phyloP scores from a whole-genome alignment of 2,329 filamentous ascomycete genomes.

The Ophiosphaerella herpotricha region DNA sequence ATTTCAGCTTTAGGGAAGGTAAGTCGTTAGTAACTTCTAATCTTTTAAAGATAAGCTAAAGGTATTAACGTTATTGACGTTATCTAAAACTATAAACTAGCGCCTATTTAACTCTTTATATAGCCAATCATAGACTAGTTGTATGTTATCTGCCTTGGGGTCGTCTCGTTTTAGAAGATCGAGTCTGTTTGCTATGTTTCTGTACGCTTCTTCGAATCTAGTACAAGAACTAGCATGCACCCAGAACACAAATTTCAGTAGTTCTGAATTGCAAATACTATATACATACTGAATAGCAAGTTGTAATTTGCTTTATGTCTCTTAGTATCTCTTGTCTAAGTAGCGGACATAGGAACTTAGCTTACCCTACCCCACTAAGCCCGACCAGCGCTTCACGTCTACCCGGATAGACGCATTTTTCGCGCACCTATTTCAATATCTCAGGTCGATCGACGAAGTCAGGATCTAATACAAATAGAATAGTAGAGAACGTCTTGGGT shows the following conservation, averaged over 20 bases:
- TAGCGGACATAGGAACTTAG: neutral
- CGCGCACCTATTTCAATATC: slow-evolving; percentile 25
- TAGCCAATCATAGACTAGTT: slow-evolving; percentile 19
- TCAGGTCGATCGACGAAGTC: slow-evolving; percentile 35
- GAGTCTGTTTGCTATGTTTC: slow-evolving; percentile 15
- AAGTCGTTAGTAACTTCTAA: no score
- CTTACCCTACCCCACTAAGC: slow-evolving; percentile 26
- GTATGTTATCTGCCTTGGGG: slow-evolving; percentile 10
- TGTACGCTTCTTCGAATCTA: slow-evolving; percentile 16
- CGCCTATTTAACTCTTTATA: slow-evolving; percentile 11
- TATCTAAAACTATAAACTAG: slow-evolving; percentile 21
- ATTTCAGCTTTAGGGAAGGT: slow-evolving; percentile 9
- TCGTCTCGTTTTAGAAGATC: slow-evolving; percentile 12
- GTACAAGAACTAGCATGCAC: slow-evolving; percentile 25
- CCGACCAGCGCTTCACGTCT: slow-evolving; percentile 38
- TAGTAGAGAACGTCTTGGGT: slow-evolving; percentile 23
- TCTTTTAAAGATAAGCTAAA: slow-evolving; percentile 1
- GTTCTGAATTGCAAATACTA: slow-evolving; percentile 14
- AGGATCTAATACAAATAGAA: slow-evolving; percentile 34
- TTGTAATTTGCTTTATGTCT: slow-evolving; percentile 7
- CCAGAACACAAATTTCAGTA: slow-evolving; percentile 33
- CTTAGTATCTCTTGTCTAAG: neutral
- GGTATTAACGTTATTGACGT: slow-evolving; percentile 11
- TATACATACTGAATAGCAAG: slow-evolving; percentile 30
- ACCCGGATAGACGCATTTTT: slow-evolving; percentile 39